phyloP scores from a whole-genome alignment of 192 early-diverging fungal species.

The Coemansia guatemalensis region DNA sequence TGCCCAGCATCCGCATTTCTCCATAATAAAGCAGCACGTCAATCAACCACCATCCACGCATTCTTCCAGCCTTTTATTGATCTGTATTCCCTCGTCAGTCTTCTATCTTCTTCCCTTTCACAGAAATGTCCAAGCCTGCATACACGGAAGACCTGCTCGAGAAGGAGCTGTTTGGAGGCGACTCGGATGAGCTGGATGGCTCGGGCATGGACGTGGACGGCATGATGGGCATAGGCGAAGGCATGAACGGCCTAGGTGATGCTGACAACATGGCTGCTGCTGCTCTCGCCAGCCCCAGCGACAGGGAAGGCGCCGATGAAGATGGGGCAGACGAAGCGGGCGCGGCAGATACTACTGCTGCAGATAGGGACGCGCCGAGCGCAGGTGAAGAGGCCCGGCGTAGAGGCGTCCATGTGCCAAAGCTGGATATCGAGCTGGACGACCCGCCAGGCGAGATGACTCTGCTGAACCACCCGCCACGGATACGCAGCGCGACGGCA shows the following conservation, averaged over 20 bases:
- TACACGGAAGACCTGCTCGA: constrained; percentile 52
- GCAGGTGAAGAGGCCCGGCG: not conserved
- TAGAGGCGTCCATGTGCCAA: not conserved
- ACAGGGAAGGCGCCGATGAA: not conserved
- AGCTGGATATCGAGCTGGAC: constrained; percentile 42
- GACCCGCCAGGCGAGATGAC: constrained; percentile 41
- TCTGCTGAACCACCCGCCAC: constrained; percentile 18
- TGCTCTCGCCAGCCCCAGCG: constrained; percentile 1
- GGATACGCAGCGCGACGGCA: not conserved
- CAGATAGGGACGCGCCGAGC: not conserved
- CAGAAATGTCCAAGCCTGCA: constrained; percentile 37
- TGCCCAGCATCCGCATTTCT: too few relatives aligned
- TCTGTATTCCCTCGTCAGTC: not conserved
- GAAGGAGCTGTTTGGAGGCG: constrained; percentile 53
- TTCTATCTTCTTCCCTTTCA: not conserved
- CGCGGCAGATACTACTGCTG: not conserved
- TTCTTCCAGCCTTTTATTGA: constrained; percentile 2
- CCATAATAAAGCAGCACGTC: too few relatives aligned
- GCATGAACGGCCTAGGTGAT: constrained; percentile 16
- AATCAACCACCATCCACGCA: too few relatives aligned
- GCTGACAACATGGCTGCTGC: constrained; percentile 1
- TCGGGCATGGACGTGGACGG: constrained; percentile 45
- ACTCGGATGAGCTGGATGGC: constrained; percentile 36
- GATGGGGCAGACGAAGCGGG: not conserved
- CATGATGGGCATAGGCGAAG: constrained; percentile 33